Percentiles rank a stretch among this genome's conserved stretches.
Conservation (phyloP, 1,284 basidiomycete species). For the Apiotrichum montevideense region DNA sequence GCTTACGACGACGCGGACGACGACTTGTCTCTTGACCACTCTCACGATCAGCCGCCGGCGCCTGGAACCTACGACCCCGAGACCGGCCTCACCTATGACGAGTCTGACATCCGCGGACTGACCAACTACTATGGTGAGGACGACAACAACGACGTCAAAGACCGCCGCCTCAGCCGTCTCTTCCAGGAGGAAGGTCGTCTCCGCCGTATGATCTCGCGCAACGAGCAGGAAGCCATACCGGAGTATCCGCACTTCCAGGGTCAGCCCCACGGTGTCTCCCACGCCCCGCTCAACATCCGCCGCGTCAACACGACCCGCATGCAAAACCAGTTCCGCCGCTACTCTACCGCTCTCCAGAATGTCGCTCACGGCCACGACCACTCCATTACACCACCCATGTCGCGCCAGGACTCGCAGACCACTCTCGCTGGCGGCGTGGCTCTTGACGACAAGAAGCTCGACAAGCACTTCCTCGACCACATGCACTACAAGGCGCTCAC, state of each 20-base stretch:
- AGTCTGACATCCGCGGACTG: conserved; percentile 51
- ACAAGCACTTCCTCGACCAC: not conserved
- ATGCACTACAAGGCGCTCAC: conserved; percentile 8
- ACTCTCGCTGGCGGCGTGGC: not conserved
- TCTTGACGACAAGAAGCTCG: not conserved
- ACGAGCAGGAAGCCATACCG: not conserved
- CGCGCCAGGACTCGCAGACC: not conserved
- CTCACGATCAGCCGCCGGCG: too few relatives aligned
- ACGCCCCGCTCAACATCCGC: not conserved
- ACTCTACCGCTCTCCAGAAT: too few relatives aligned
- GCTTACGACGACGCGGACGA: not conserved
- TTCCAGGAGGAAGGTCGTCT: conserved; percentile 64
- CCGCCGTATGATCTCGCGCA: conserved; percentile 55
- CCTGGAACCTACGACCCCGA: conserved; percentile 3
- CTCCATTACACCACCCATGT: too few relatives aligned
- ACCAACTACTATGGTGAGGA: conserved; percentile 79
- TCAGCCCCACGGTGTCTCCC: conserved; percentile 6
- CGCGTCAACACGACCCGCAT: too few relatives aligned
- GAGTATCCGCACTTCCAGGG: not conserved
- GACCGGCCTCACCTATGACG: not conserved
- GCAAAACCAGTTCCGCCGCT: not conserved
- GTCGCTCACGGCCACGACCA: too few relatives aligned
- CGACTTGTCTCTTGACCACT: not conserved
- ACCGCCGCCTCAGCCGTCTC: conserved; percentile 56
- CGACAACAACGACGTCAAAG: conserved; percentile 63